Conservation (phyloP, 139 green algal species). For the Chlorella sp. region DNA sequence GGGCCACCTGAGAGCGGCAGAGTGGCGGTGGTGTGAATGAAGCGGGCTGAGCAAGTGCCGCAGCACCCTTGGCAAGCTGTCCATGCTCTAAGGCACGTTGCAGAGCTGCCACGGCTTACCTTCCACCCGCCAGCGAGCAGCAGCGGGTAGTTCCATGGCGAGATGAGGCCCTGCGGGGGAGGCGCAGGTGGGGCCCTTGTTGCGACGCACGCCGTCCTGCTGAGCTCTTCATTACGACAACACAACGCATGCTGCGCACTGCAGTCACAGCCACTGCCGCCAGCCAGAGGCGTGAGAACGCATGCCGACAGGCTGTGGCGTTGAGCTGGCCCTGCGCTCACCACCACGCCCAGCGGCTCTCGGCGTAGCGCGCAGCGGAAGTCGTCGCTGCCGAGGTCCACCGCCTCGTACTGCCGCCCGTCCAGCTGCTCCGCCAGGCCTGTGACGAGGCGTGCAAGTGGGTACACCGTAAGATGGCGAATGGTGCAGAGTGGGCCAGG, state of each 20-base stretch:
- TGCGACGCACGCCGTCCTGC: too few relatives aligned
- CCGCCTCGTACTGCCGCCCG: constrained; percentile 50
- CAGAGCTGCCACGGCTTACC: background rate
- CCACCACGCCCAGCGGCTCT: constrained; percentile 53
- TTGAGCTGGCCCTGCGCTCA: too few relatives aligned
- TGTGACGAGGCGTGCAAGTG: constrained; percentile 29
- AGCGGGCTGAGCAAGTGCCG: background rate
- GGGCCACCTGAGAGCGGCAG: constrained; percentile 73
- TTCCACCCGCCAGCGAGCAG: too few relatives aligned
- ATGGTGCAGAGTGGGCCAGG: too few relatives aligned
- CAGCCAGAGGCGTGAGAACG: too few relatives aligned
- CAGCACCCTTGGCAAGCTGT: background rate
- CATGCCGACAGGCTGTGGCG: too few relatives aligned
- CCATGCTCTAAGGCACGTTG: background rate
- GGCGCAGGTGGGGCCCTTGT: too few relatives aligned
- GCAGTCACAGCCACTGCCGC: too few relatives aligned
- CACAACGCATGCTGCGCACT: too few relatives aligned
- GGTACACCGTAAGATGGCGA: too few relatives aligned
- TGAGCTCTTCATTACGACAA: too few relatives aligned
- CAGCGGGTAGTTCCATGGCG: constrained; percentile 90
- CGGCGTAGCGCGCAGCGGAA: constrained; percentile 52
- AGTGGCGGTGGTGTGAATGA: background rate
- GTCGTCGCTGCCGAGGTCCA: constrained; percentile 74
- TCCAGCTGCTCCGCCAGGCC: constrained; percentile 86
- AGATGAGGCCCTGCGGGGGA: constrained; percentile 68